Evolutionary conservation across 345 rosid species (phyloP).

Genomic region (Brassica juncea): DNA sequence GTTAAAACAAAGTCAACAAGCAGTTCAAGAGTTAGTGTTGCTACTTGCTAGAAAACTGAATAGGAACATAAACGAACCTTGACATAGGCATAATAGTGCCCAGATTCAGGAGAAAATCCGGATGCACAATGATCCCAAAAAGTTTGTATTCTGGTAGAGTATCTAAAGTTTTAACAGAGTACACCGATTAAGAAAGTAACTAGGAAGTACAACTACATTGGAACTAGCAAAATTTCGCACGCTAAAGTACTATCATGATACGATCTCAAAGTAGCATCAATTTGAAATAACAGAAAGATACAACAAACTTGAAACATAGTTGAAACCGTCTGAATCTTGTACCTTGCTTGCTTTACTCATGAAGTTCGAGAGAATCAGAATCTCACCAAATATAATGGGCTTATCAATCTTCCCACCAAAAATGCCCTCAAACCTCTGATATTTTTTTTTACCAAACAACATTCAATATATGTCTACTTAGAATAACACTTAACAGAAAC

Average conservation of each 20-base stretch:
- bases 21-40: slow-evolving; percentile 7
- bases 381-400: slow-evolving; percentile 71
- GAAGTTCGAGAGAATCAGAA: slow-evolving; percentile 76
- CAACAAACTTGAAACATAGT: neutral
- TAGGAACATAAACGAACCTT: slow-evolving; percentile 54
- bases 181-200: neutral
- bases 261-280: slow-evolving; percentile 7
- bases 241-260: slow-evolving; percentile 10
- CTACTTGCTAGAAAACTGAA: neutral
- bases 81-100: slow-evolving; percentile 95
- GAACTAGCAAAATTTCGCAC: neutral
- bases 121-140: slow-evolving; percentile 96
- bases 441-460: neutral
- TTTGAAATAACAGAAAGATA: neutral
- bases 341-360: slow-evolving; percentile 94
- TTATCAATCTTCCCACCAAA: slow-evolving; percentile 88
- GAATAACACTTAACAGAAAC: neutral
- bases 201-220: neutral
- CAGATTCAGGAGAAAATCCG: slow-evolving; percentile 87
- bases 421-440: slow-evolving; percentile 88
- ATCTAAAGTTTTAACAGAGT: slow-evolving; percentile 48
- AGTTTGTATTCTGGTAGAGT: slow-evolving; percentile 80
- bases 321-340: slow-evolving; percentile 29
- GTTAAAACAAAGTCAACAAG: slow-evolving; percentile 28
- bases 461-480: neutral